Evolutionary conservation across 2,329 filamentous ascomycete genomes (phyloP), one percentile per base, ranked within the genome.

Genomic region (Paraphoma chrysanthemicola): DNA sequence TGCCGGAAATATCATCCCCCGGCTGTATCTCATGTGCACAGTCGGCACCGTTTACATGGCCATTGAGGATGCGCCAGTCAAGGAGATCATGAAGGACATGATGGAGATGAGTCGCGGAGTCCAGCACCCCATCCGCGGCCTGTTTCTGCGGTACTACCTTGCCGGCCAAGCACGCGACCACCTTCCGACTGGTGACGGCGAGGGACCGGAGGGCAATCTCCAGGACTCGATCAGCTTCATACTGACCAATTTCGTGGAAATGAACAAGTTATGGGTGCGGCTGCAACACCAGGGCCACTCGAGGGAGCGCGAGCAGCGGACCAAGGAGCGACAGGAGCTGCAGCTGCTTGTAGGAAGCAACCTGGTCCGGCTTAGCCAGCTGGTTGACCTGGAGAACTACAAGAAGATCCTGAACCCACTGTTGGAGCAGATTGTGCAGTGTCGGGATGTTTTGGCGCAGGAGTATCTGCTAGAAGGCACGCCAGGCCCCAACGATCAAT

Each of bases 31-130:
- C 57, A 99, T 99, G 96, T 95, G 99, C 72, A 99, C 96, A 0
- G 96, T 99, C 39, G 95, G 95, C 56, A 99, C 95, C 2, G 96
- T 97, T 47, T 99, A 99, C 82, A 99, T 99, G 95, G 90, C 92
- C 28, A 96, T 99, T 73, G 91, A 95, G 71, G 95, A 98, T 84
- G 95, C 96, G 56, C 95, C 95, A 0, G 95, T 99, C 67, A 99
- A 99, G 81, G 95, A 99, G 82, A 92, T 99, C 61, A 99, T 99
- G 95, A 99, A 99, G 80, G 95, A 99, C 78, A 99, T 99, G 95
- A 99, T 99, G 95, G 95, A 99, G 79, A 99, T 99, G 95, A 98
- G 93, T 79, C 87, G 95, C 62, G 95, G 95, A 54, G 93, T 99
- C 18, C 95, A 99, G 74, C 95, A 99, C 78, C 95, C 95, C 14